phyloP scores from a whole-genome alignment of 768 basidiomycete genomes.

The Tylopilus vinaceipallidus region DNA sequence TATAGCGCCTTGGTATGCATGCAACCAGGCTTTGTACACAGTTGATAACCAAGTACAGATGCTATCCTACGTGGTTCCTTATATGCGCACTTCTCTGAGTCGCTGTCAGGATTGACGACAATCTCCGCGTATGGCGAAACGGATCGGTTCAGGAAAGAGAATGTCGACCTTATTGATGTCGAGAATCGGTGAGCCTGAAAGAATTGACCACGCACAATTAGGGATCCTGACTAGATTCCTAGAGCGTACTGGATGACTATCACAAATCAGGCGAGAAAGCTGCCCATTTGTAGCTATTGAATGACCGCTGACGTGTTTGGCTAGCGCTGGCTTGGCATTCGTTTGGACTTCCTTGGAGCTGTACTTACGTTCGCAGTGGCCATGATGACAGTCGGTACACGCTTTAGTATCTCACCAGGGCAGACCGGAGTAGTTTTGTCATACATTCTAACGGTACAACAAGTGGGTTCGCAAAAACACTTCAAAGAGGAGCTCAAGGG shows the following conservation, averaged over 20 bases:
- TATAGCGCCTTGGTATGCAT: conserved; percentile 51
- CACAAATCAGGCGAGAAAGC: conserved; percentile 61
- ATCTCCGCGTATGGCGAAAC: conserved; percentile 86
- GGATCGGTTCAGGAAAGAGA: conserved; percentile 73
- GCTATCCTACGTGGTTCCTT: conserved; percentile 82
- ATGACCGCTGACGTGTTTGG: not conserved
- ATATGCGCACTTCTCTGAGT: conserved; percentile 93
- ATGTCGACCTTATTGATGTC: conserved; percentile 70
- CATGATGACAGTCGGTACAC: conserved; percentile 71
- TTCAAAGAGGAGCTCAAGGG: not conserved
- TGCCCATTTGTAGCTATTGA: not conserved
- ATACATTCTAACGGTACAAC: conserved; percentile 78
- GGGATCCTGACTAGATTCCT: not conserved
- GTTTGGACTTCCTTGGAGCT: conserved; percentile 82
- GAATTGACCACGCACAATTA: not conserved
- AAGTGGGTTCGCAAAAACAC: conserved; percentile 39
- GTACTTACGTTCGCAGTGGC: conserved; percentile 74
- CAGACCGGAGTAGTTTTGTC: conserved; percentile 77
- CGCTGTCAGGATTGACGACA: conserved; percentile 79
- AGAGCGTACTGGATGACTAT: conserved; percentile 86
- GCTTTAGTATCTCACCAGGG: conserved; percentile 73
- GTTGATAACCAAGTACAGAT: conserved; percentile 41
- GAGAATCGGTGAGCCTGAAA: conserved; percentile 66
- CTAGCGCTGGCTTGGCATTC: conserved; percentile 82
- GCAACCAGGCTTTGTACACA: not conserved